Evolutionary conservation across 257 asterid species (phyloP), one percentile per base, ranked within the genome.

Genomic region (Solanum lignicaule): DNA sequence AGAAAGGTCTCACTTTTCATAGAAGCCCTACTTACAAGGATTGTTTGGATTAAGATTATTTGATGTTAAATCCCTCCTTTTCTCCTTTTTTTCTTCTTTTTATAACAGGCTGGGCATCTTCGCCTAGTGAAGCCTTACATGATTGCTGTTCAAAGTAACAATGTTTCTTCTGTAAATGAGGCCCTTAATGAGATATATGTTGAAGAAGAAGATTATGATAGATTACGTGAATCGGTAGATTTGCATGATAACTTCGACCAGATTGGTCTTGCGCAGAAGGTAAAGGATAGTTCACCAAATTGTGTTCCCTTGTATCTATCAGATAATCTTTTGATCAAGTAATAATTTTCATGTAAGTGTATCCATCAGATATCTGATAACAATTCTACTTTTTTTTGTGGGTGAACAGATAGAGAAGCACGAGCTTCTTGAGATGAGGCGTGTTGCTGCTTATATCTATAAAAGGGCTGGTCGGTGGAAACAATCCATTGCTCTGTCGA

Each of bases 381-480:
- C 29, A 82, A n/a, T 31, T 48, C 41, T 15, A 46, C 43, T 31
- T 82, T 52, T 82, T 82, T 38, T 48, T 83, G 58, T 86, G 82
- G 89, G 84, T 87, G 91, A 52, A 43, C 97, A 97, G 99, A 94
- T 96, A 71, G 99, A 97, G 97, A 97, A 97, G 89, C 99, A 97
- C 15, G 99, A 97, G 93, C 98, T 97, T 83, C 98, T 97, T 90
- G 99, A 97, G 94, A 97, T 97, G 99, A 94, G 99, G 91, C 98
- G 99, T 83, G 99, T 97, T 89, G 98, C 99, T 85, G 98, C 99
- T 52, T 97, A 97, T 90, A 97, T 97, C 84, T 97, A 97, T 93
- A 97, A 97, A 94, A 97, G 94, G 93, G 99, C 99, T n/a, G 99
- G 99, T 73, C 93, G 99, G 89, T 97, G 99, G 99, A 96, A 93